phyloP scores from a whole-genome alignment of 164 flowering plant species.

The Magnolia sinica region DNA sequence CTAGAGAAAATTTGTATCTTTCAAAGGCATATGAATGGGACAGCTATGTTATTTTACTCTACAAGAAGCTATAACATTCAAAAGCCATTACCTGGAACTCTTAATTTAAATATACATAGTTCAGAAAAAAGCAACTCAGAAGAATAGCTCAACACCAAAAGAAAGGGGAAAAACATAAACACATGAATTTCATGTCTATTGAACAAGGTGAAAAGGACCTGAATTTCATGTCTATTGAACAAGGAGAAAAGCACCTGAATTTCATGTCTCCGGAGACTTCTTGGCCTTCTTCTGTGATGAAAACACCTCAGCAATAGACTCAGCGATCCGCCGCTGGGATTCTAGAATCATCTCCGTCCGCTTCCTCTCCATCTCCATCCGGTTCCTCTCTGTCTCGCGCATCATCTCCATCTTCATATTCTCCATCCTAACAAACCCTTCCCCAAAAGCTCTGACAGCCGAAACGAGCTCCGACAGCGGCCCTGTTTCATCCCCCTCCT shows the following conservation, averaged over 20 bases:
- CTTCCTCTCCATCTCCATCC: constrained; percentile 83
- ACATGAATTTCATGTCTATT: not conserved
- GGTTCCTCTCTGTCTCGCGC: constrained; percentile 56
- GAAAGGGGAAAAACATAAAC: not conserved
- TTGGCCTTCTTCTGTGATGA: constrained; percentile 35
- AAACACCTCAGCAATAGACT: constrained; percentile 43
- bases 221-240: not conserved
- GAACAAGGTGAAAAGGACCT: not conserved
- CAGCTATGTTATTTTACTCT: not conserved
- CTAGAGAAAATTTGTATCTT: too few relatives aligned
- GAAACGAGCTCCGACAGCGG: constrained; percentile 42
- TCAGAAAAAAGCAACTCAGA: not conserved
- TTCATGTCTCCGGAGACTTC: constrained; percentile 16
- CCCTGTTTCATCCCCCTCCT: constrained; percentile 23
- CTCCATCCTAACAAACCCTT: constrained; percentile 66
- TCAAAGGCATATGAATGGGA: not conserved
- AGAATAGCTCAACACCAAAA: not conserved
- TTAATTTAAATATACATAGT: not conserved
- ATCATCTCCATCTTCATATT: constrained; percentile 76
- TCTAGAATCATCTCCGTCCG: constrained; percentile 63
- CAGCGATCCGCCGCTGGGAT: constrained; percentile 55
- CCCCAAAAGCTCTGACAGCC: constrained; percentile 55
- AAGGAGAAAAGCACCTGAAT: not conserved
- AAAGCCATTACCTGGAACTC: not conserved
- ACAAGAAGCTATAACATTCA: not conserved